phyloP scores from a whole-genome alignment of 208 protist genomes.

The Wallacemonas sp. region DNA sequence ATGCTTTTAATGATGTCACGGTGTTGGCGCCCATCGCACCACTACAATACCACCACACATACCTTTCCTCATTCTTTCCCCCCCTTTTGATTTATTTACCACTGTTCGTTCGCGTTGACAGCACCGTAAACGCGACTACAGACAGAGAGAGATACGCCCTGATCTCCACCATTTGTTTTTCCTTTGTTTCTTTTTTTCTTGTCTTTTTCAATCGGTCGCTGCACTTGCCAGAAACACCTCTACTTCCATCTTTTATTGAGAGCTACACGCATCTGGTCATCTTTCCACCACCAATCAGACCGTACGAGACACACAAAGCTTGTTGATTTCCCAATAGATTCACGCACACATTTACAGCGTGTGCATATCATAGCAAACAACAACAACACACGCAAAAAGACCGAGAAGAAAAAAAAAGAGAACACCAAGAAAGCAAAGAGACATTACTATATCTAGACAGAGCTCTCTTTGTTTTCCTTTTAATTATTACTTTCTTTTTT shows the following conservation, averaged over 20 bases:
- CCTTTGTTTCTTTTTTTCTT: conserved; percentile 8
- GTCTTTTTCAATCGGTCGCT: neutral
- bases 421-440: neutral
- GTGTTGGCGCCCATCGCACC: no score
- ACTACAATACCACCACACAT: no score
- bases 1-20: no score
- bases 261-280: no score
- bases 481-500: neutral
- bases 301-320: no score
- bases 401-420: neutral
- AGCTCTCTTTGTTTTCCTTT: conserved; percentile 10
- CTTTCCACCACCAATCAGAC: no score
- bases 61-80: neutral
- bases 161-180: neutral
- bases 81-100: neutral
- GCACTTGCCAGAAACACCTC: no score
- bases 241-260: no score
- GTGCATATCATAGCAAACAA: neutral
- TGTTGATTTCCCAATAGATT: no score
- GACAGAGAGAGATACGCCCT: neutral
- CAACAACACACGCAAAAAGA: neutral
- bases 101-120: no score
- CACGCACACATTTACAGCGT: neutral
- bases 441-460: no score
- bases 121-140: no score